These are phyloP conservation scores for Rubroshorea leprosula DNA, from an alignment of 345 rosid species.

Conservation along the genomic window DNA sequence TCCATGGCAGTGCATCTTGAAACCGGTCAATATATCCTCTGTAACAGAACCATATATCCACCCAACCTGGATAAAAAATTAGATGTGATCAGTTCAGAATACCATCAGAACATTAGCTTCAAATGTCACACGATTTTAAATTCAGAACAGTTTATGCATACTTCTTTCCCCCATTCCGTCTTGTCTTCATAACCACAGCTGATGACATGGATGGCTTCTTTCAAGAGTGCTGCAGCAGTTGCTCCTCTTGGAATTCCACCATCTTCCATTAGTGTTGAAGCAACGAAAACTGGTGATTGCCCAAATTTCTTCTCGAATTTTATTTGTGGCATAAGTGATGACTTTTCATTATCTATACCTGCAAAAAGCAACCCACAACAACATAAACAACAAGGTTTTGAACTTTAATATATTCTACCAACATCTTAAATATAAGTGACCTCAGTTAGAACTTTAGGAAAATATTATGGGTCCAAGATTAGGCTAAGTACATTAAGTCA, in stretches of 20 bases:
- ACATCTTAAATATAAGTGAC: no score
- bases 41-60: slow-evolving; percentile 86
- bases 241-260: slow-evolving; percentile 51
- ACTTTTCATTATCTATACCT: slow-evolving; percentile 44
- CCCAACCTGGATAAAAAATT: slow-evolving; percentile 37
- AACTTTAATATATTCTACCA: slow-evolving; percentile 3
- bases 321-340: slow-evolving; percentile 32
- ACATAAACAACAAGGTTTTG: neutral
- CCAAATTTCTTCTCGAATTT: slow-evolving; percentile 67
- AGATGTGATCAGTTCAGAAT: neutral
- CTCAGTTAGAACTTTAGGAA: no score
- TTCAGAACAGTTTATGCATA: slow-evolving; percentile 14
- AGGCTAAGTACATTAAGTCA: no score
- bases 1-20: slow-evolving; percentile 76
- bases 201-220: slow-evolving; percentile 67
- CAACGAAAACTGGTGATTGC: slow-evolving; percentile 45
- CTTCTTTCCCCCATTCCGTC: slow-evolving; percentile 72
- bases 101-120: neutral
- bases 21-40: slow-evolving; percentile 67
- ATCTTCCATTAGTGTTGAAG: slow-evolving; percentile 43
- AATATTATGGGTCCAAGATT: no score
- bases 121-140: neutral
- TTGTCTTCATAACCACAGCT: slow-evolving; percentile 72
- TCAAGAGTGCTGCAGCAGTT: slow-evolving; percentile 48
- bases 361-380: slow-evolving; percentile 8